Evolutionary conservation across 2,329 filamentous ascomycete genomes (phyloP).

Genomic region (Diplodia corticola): DNA sequence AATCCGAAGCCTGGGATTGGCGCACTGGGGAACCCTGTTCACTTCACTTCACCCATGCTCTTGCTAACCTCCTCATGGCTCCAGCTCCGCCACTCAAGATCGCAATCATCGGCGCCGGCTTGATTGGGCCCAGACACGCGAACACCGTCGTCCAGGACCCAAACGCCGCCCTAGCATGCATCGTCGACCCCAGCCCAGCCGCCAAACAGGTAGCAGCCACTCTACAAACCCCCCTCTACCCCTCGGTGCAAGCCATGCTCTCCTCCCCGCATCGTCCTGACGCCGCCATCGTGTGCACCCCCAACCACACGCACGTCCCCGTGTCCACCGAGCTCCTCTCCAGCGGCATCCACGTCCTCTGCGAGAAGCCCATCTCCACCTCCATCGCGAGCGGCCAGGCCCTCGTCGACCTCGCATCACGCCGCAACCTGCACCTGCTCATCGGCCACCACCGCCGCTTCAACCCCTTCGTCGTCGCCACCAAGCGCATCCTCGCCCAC

Average conservation of each 20-base stretch:
- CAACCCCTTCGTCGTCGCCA: conserved; percentile 56
- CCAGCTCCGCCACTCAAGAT: conserved; percentile 36
- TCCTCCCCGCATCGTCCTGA: conserved; percentile 45
- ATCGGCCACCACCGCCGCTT: conserved; percentile 62
- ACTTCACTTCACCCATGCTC: neutral
- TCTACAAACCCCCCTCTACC: conserved; percentile 43
- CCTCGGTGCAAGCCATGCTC: conserved; percentile 48
- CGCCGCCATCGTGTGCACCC: conserved; percentile 60
- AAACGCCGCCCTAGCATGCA: conserved; percentile 43
- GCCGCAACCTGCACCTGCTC: conserved; percentile 45
- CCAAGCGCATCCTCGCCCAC: conserved; percentile 52
- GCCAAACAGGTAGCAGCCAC: conserved; percentile 38
- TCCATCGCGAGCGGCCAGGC: conserved; percentile 41
- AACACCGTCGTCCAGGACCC: conserved; percentile 45
- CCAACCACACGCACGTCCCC: conserved; percentile 59
- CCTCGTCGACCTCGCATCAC: conserved; percentile 31
- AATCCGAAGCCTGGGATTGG: conserved; percentile 2
- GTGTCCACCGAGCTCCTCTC: conserved; percentile 52
- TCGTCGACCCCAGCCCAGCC: conserved; percentile 50
- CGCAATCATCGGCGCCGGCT: conserved; percentile 50
- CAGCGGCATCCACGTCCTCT: conserved; percentile 54
- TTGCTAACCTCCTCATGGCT: conserved; percentile 16
- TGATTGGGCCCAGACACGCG: conserved; percentile 55
- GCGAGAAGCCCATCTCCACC: conserved; percentile 59
- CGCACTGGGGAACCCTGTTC: neutral